Conservation (phyloP, 2,329 filamentous ascomycete genomes). For the Colletotrichum sp. region DNA sequence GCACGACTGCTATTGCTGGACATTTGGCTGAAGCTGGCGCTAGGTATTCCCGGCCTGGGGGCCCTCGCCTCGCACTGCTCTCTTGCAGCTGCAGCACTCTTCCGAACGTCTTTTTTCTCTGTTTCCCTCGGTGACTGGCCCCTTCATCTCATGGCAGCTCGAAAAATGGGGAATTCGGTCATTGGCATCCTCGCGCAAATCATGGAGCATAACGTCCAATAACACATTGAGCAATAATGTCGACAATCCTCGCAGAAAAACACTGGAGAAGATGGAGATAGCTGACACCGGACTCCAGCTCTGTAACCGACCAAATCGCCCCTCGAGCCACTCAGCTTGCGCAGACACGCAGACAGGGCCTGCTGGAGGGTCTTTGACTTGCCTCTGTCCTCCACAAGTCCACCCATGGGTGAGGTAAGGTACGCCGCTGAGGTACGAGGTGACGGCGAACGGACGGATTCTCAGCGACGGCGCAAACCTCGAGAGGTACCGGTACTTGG, state of each 20-base stretch:
- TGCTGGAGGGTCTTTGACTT: neutral
- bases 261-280: constrained; percentile 9
- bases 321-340: neutral
- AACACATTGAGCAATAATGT: neutral
- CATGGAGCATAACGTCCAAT: neutral
- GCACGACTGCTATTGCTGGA: constrained; percentile 3
- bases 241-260: constrained; percentile 8
- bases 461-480: neutral
- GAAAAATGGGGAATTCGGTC: constrained; percentile 17
- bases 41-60: constrained; percentile 9
- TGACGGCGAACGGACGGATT: neutral
- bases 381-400: neutral
- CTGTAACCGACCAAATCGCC: neutral
- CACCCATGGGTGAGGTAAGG: neutral
- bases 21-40: neutral
- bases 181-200: constrained; percentile 15
- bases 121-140: neutral
- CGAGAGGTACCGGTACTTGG: neutral
- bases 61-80: neutral
- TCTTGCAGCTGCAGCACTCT: neutral
- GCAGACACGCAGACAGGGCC: neutral
- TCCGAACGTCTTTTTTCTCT: neutral
- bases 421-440: neutral
- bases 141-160: constrained; percentile 13
- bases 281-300: neutral